A percentile compares a stretch with the other conserved stretches of the same genome.
Evolutionary conservation across 345 rosid species (phyloP).

Genomic region (Corymbia maculata): DNA sequence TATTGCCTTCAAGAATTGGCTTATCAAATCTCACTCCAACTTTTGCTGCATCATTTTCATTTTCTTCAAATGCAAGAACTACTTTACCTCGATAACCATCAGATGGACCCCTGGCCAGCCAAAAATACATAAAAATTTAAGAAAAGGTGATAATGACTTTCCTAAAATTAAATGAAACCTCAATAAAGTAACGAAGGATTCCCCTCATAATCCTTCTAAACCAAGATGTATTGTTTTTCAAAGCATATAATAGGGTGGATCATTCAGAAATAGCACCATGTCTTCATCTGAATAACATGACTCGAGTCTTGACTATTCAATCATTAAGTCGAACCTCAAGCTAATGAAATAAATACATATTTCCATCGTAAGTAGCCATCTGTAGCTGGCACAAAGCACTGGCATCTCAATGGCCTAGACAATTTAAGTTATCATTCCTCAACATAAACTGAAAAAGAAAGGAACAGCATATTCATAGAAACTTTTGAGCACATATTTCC

Average conservation of each 20-base stretch:
- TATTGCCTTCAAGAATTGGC: constrained; percentile 77
- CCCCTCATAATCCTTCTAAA: neutral
- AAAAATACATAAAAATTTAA: neutral
- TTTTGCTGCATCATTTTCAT: constrained; percentile 77
- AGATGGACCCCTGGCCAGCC: constrained; percentile 58
- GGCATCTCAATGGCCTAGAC: neutral
- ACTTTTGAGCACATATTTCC: neutral
- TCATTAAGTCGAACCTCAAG: neutral
- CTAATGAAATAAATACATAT: neutral
- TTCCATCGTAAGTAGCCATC: neutral
- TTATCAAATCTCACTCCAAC: constrained; percentile 93
- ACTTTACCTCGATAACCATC: constrained; percentile 85
- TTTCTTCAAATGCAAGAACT: constrained; percentile 86
- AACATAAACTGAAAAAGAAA: neutral
- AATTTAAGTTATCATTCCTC: neutral
- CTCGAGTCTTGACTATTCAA: neutral
- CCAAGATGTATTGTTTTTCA: neutral
- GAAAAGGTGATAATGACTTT: neutral
- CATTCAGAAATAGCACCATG: neutral
- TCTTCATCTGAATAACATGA: neutral
- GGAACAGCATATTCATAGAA: neutral
- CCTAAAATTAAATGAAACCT: neutral
- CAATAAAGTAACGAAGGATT: neutral
- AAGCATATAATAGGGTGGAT: neutral
- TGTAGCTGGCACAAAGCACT: neutral